phyloP scores from a whole-genome alignment of 2,329 filamentous ascomycete species.

The Phaeoacremonium minimum region DNA sequence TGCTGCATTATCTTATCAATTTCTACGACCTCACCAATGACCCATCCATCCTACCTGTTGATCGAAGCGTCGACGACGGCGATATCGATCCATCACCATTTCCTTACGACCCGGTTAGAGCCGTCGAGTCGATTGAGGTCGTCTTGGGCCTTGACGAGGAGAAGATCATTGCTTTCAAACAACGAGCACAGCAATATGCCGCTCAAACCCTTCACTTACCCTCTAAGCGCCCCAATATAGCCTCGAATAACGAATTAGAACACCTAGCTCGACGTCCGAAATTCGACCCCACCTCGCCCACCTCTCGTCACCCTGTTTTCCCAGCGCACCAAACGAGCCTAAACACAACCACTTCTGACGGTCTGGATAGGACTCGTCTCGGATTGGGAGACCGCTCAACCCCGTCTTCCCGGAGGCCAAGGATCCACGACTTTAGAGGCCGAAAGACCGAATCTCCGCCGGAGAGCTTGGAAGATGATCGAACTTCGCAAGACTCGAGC shows the following conservation, averaged over 20 bases:
- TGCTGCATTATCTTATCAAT: not conserved
- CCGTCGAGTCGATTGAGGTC: not conserved
- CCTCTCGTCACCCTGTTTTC: not conserved
- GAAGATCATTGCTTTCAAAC: not conserved
- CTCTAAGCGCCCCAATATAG: not conserved
- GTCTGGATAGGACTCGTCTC: not conserved
- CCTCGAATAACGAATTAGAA: not conserved
- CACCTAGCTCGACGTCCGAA: not conserved
- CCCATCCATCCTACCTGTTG: not conserved
- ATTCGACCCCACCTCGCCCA: not conserved
- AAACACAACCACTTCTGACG: not conserved
- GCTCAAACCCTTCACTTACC: not conserved
- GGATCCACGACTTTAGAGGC: not conserved
- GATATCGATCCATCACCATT: not conserved
- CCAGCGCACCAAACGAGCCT: not conserved
- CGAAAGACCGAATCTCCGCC: not conserved
- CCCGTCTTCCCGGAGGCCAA: not conserved
- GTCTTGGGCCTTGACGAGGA: not conserved
- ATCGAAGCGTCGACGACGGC: not conserved
- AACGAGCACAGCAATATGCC: not conserved
- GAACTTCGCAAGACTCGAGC: not conserved
- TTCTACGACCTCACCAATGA: conserved; percentile 1
- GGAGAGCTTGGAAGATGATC: not conserved
- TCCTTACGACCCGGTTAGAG: not conserved
- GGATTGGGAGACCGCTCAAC: not conserved